These are phyloP conservation scores for Calonectria hongkongensis DNA, from an alignment of 2,329 filamentous ascomycete genomes.

Conservation along the genomic window DNA sequence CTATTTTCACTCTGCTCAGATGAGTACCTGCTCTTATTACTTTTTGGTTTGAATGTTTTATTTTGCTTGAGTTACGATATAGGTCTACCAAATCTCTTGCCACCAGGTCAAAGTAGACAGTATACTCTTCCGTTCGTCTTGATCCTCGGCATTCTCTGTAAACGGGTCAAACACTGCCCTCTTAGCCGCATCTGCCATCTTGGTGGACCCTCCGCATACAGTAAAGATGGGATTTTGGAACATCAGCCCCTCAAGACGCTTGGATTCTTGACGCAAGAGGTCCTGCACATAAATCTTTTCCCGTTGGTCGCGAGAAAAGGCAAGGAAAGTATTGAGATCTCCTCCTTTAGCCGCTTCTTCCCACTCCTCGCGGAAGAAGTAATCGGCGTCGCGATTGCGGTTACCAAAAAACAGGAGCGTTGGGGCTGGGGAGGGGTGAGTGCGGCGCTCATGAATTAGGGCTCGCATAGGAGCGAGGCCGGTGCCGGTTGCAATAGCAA, in stretches of 20 bases:
- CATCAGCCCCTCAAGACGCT: slow-evolving; percentile 59
- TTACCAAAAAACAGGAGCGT: slow-evolving; percentile 88
- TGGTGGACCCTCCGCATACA: slow-evolving; percentile 74
- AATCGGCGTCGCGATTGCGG: slow-evolving; percentile 84
- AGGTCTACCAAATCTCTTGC: slow-evolving; percentile 75
- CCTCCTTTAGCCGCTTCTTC: slow-evolving; percentile 49
- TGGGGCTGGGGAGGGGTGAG: slow-evolving; percentile 56
- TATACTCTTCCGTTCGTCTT: slow-evolving; percentile 63
- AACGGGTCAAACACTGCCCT: slow-evolving; percentile 70
- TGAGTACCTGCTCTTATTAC: background rate
- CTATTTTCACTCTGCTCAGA: too few species aligned
- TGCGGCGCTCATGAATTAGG: slow-evolving; percentile 83
- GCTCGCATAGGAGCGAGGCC: slow-evolving; percentile 90
- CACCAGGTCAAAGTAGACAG: slow-evolving; percentile 66
- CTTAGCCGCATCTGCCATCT: slow-evolving; percentile 75
- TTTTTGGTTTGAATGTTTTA: background rate
- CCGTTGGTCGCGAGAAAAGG: slow-evolving; percentile 69
- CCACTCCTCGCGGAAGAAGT: slow-evolving; percentile 90
- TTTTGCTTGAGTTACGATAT: background rate
- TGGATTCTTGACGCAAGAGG: slow-evolving; percentile 67
- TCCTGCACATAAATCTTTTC: slow-evolving; percentile 76
- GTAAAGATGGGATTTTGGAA: slow-evolving; percentile 66
- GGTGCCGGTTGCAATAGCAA: slow-evolving; percentile 90
- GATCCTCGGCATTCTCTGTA: slow-evolving; percentile 59
- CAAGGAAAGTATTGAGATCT: slow-evolving; percentile 62